Evolutionary conservation across 2,329 filamentous ascomycete species (phyloP), one percentile per base, ranked within the genome.

Genomic region (Fusarium tricinctum): DNA sequence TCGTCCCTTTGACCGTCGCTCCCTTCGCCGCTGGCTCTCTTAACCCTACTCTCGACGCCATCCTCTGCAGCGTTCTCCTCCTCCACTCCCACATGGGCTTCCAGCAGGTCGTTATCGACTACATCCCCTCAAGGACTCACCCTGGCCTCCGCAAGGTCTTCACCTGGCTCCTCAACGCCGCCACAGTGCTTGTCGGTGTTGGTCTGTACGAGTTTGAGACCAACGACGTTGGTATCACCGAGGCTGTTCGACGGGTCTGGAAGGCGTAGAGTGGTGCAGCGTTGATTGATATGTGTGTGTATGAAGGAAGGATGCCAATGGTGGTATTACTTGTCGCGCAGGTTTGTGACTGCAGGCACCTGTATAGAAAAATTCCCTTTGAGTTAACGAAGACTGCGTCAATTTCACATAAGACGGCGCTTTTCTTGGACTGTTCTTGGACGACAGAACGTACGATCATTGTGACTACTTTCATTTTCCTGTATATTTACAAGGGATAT

Each of bases 161-260:
- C 78, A 88, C 87, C 80, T 98, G 94, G 94, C 83, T 85, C 38
- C 88, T 98, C 68, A 94, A 94, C 76, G 82, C 85, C 45, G 90
- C 88, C 63, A 97, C 97, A 13, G 84, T 95, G 60, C 83, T 93
- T 52, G 92, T 94, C 67, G 94, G 92, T 50, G 86, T 97, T 70
- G 94, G 94, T 59, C 86, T 98, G 76, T 99, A 99, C 83, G 95
- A 98, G 81, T 98, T 98, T 76, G 96, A 99, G 89, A 99, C 96
- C 32, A 98, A 97, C 78, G 96, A 99, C 73, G 93, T 99, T 52
- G 96, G 96, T 71, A 80, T 99, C 63, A 97, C 94, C 10, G 95
- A 97, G 86, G 91, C 90, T 32, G 86, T 97, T 71, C 93, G 92
- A 86, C 88, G 92, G 78, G 84, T 98, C 67, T 99, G 96, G 96